These are phyloP conservation scores for Apiotrichum akiyoshidainum DNA, from an alignment of 1,284 basidiomycete genomes.

Conservation along the genomic window DNA sequence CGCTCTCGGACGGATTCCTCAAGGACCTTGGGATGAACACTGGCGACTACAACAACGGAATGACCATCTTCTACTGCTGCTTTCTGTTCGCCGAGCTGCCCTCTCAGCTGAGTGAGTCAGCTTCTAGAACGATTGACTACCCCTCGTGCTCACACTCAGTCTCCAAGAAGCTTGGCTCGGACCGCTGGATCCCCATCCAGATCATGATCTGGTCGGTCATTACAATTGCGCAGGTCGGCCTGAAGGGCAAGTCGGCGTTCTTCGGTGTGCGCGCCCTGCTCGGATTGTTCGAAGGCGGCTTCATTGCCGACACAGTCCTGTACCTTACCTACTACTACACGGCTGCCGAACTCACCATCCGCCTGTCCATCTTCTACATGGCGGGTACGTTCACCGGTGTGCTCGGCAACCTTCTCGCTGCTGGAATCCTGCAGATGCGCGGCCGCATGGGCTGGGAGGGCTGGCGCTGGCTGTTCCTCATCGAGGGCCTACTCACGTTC, in stretches of 20 bases:
- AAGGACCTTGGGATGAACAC: slow-evolving; percentile 45
- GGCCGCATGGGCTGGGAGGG: slow-evolving; percentile 35
- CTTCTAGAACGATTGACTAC: too few species aligned
- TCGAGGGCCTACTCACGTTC: slow-evolving; percentile 44
- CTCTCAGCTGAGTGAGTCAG: slow-evolving; percentile 33
- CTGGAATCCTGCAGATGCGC: slow-evolving; percentile 45
- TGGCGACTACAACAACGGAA: slow-evolving; percentile 46
- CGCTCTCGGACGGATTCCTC: slow-evolving; percentile 49
- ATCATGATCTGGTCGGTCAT: slow-evolving; percentile 47
- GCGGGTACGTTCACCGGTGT: slow-evolving; percentile 30
- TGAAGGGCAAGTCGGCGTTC: slow-evolving; percentile 35
- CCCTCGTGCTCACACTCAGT: slow-evolving; percentile 1
- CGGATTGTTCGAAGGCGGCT: slow-evolving; percentile 47
- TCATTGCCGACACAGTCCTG: slow-evolving; percentile 50
- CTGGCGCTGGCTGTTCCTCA: slow-evolving; percentile 44
- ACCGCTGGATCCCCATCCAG: slow-evolving; percentile 48
- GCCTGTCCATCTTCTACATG: slow-evolving; percentile 49
- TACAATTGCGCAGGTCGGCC: slow-evolving; percentile 33
- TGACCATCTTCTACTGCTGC: slow-evolving; percentile 38
- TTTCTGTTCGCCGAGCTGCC: slow-evolving; percentile 48
- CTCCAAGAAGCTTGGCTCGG: slow-evolving; percentile 50
- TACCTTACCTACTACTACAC: slow-evolving; percentile 51
- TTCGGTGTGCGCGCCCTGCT: slow-evolving; percentile 38
- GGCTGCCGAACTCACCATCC: slow-evolving; percentile 31
- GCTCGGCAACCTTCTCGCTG: slow-evolving; percentile 39